phyloP scores from a whole-genome alignment of 768 basidiomycete genomes.

The Heimioporus sp. region DNA sequence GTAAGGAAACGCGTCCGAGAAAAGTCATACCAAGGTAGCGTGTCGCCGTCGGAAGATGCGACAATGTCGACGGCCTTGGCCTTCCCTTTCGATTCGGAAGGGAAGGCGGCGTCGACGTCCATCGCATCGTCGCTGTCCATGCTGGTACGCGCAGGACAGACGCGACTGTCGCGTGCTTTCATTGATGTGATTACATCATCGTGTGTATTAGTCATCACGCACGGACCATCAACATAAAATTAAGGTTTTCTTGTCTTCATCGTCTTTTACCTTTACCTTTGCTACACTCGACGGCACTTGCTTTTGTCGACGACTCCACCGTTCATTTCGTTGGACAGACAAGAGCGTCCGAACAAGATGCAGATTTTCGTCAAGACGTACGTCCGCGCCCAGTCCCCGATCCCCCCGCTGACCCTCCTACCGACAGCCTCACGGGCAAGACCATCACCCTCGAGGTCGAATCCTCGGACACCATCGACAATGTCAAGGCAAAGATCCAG shows the following conservation, averaged over 20 bases:
- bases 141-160: neutral
- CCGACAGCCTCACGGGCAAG: constrained; percentile 89
- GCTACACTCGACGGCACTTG: constrained; percentile 45
- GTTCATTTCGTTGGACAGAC: constrained; percentile 88
- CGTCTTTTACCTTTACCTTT: too few species aligned
- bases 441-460: constrained; percentile 98
- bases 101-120: constrained; percentile 39
- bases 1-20: neutral
- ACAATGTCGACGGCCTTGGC: constrained; percentile 54
- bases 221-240: constrained; percentile 43
- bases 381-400: constrained; percentile 27
- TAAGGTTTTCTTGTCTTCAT: constrained; percentile 29
- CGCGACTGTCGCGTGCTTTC: constrained; percentile 22
- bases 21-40: constrained; percentile 74
- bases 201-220: constrained; percentile 28
- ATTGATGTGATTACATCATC: constrained; percentile 8
- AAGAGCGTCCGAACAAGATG: constrained; percentile 75
- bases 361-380: constrained; percentile 99
- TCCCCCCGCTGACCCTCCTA: too few species aligned
- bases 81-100: constrained; percentile 58
- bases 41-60: constrained; percentile 52
- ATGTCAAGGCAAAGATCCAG: constrained; percentile 97
- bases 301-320: constrained; percentile 95
- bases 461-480: constrained; percentile 96
- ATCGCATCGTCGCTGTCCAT: constrained; percentile 46